Base-by-base conservation (phyloP, 495 filamentous ascomycete species). In the Penicillium pancosmium region DNA sequence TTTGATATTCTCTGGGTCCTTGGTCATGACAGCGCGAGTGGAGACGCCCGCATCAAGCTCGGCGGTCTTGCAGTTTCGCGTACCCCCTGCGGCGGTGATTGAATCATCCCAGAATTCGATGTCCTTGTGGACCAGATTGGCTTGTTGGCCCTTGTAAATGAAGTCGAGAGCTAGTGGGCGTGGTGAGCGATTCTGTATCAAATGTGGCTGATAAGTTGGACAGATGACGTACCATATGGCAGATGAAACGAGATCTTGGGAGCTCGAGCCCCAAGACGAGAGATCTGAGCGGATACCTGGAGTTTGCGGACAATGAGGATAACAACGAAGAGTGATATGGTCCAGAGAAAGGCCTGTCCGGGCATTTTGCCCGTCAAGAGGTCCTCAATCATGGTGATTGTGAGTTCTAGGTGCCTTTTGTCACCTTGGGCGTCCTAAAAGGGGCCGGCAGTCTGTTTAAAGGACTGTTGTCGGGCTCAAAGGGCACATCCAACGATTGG, bases 1-100 rank as follows among this genome's bases (percentile, higher is more conserved):
- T 68, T 96, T 92, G 72, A 84, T 82, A 46, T 86, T 86, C 55
- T 83, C 82, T 8, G 82, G 79, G 36, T 92, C 88, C 23, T 76
- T 80, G 1, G 90, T 92, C 55, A 91, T 73, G 48, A 91, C 67
- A 18, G 84, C 62, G 7, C 87, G 86, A 23, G 63, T 69, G 25
- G 80, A 78, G 41, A 85, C 75, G 4, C 83, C 70, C 9, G 88
- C 43, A 12, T 76, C 73, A 21, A 74, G 60, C 68, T 96, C 91
- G 35, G 82, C 74, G 0, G 92, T 97, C 54, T 73, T 72, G 63
- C 70, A 55, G 52, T 66, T 71, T 18, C 60, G 16, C 50, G 54
- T 21, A 18, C 75, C 73, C 3, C 75, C 70, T 27, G 75, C 72
- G 3, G 54, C 60, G 11, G 41, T 34, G 59, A 92, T 82, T 34